Conservation (phyloP, 2,329 filamentous ascomycete genomes). For the Hymenoscyphus infarciens region DNA sequence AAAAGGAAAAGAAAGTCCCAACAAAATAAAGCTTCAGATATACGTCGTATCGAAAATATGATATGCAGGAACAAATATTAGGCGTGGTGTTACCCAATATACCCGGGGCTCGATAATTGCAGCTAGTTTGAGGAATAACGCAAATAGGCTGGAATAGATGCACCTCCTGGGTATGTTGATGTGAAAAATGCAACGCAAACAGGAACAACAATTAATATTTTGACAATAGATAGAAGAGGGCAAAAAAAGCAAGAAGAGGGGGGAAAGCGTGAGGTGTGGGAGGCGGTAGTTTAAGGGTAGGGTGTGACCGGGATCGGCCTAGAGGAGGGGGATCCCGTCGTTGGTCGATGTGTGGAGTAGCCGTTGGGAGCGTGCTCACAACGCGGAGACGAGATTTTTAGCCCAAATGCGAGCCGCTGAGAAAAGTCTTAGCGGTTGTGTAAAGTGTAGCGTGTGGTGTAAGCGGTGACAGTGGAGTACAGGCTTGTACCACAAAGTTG, state of each 20-base stretch:
- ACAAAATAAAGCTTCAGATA: slow-evolving; percentile 13
- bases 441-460: slow-evolving; percentile 13
- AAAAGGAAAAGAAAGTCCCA: slow-evolving; percentile 19
- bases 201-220: slow-evolving; percentile 20
- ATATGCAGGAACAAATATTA: slow-evolving; percentile 20
- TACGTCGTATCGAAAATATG: background rate
- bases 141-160: slow-evolving; percentile 21
- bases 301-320: slow-evolving; percentile 10
- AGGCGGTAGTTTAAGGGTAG: slow-evolving; percentile 23
- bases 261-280: slow-evolving; percentile 17
- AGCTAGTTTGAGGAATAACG: slow-evolving; percentile 15
- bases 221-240: slow-evolving; percentile 13
- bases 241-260: slow-evolving; percentile 17
- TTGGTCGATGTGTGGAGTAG: slow-evolving; percentile 25
- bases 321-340: slow-evolving; percentile 17
- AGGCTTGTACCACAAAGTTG: background rate
- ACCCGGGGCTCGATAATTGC: slow-evolving; percentile 25
- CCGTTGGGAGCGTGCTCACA: slow-evolving; percentile 19
- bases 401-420: slow-evolving; percentile 21
- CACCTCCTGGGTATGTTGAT: slow-evolving; percentile 31
- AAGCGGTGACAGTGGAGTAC: background rate
- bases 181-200: slow-evolving; percentile 22
- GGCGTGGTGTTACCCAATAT: slow-evolving; percentile 24
- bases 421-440: slow-evolving; percentile 14
- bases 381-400: slow-evolving; percentile 23